Evolutionary conservation across 768 basidiomycete species (phyloP).

Genomic region (Hortiboletus flavorubellus): DNA sequence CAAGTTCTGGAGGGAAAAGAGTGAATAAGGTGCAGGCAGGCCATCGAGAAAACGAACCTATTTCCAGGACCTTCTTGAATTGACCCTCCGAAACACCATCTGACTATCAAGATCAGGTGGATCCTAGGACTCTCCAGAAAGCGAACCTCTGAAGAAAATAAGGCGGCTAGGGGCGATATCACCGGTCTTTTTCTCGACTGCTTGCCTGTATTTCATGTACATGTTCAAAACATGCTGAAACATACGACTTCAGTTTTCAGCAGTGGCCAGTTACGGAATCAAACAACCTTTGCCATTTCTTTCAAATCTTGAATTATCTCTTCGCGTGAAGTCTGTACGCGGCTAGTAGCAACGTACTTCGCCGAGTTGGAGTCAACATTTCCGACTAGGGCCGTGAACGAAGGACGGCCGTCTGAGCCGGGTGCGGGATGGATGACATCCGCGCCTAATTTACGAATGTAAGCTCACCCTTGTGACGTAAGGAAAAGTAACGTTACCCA

Average conservation of each 20-base stretch:
- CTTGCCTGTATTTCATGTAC: constrained; percentile 56
- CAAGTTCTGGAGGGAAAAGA: constrained; percentile 46
- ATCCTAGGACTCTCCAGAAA: not conserved
- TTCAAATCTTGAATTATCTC: constrained; percentile 76
- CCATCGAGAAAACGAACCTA: constrained; percentile 39
- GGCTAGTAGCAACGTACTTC: constrained; percentile 62
- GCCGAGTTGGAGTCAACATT: constrained; percentile 75
- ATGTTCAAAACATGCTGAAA: constrained; percentile 50
- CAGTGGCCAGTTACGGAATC: not conserved
- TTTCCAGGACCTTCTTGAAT: constrained; percentile 46
- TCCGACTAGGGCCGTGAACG: constrained; percentile 76
- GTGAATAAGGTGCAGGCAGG: not conserved
- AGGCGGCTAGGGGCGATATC: constrained; percentile 58
- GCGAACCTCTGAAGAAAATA: constrained; percentile 71
- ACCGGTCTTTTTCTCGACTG: constrained; percentile 47
- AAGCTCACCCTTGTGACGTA: not conserved
- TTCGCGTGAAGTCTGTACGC: constrained; percentile 63
- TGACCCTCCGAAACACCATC: constrained; percentile 60
- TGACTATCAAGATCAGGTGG: constrained; percentile 14
- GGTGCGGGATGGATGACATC: constrained; percentile 85
- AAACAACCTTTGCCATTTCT: constrained; percentile 55
- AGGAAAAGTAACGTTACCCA: constrained; percentile 46
- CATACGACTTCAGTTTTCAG: constrained; percentile 8
- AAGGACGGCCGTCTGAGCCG: constrained; percentile 73
- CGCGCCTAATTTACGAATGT: constrained; percentile 46